Evolutionary conservation across 2,329 filamentous ascomycete species (phyloP), one percentile per base, ranked within the genome.

Genomic region (Penicillium sp.): DNA sequence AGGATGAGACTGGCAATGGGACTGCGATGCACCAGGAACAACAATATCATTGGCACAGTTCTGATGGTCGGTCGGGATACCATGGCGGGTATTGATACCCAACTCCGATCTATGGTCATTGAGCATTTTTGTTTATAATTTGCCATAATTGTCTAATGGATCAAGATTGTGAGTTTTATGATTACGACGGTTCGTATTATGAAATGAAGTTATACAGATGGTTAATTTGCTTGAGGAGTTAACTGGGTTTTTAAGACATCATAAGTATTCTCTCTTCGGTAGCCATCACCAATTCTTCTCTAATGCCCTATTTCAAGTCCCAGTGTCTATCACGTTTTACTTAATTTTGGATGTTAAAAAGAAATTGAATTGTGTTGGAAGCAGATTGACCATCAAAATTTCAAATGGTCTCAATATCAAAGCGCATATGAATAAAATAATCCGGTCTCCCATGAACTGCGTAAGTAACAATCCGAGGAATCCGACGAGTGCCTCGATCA

Each of bases 1-100:
- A 48, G 11, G 55, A 63, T 27, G 51, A 29, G 37, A 48, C 37
- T 31, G 49, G 42, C 0, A 42, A 22, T 26, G 46, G 35, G 4
- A 22, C 20, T 33, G 40, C 26, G 29, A 12, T 20, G 15, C 25
- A 41, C 11, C 48, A 50, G 25, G 35, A 20, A 29, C 48, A 50
- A 25, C 48, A 50, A 12, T 15, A 47, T 15, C 33, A 29, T 40
- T 22, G 22, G 18, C 33, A 37, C 3, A 20, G 6, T 11, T 20
- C 26, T 33, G n/a, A 27, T 26, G 42, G 23, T n/a, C 23, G 12
- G 23, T 27, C 26, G 2, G 25, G 23, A 27, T 31, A 47, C 26
- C 43, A 46, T 20, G 18, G 37, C 4, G 5, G 37, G 14, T 40
- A 22, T 22, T 22, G 18, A 40, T 40, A 5, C 6, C 22, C n/a